These are phyloP conservation scores for Hamigera avellanea DNA, from an alignment of 495 filamentous ascomycete genomes.

Conservation along the genomic window DNA sequence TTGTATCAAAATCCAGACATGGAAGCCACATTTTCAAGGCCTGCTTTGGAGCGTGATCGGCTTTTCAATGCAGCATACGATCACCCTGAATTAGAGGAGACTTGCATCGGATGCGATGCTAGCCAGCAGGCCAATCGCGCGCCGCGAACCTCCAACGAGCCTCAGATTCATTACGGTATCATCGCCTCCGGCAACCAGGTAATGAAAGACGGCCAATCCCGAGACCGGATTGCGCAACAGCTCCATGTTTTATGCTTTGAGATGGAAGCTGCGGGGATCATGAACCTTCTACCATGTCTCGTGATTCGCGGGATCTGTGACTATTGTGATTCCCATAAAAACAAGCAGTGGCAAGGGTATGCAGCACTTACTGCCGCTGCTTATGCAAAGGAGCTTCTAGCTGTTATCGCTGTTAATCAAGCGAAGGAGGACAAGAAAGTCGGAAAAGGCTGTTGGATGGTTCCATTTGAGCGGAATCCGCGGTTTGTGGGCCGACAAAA, in stretches of 20 bases:
- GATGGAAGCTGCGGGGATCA: constrained; percentile 21
- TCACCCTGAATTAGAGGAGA: constrained; percentile 7
- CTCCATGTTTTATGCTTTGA: constrained; percentile 17
- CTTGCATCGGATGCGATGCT: constrained; percentile 12
- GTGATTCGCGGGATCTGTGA: constrained; percentile 23
- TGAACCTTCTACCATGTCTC: constrained; percentile 14
- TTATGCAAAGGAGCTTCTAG: constrained; percentile 6
- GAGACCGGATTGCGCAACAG: constrained; percentile 14
- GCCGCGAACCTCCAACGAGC: constrained; percentile 2
- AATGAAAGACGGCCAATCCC: constrained; percentile 4
- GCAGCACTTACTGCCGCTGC: constrained; percentile 18
- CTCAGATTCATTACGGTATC: constrained; percentile 21
- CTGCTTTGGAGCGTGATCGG: constrained; percentile 9
- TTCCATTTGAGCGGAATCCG: constrained; percentile 13
- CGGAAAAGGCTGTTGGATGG: constrained; percentile 1
- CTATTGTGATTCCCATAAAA: constrained; percentile 24
- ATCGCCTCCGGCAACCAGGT: constrained; percentile 20
- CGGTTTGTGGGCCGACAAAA: constrained; percentile 10
- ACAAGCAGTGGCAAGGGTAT: constrained; percentile 21
- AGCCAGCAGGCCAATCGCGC: constrained; percentile 4
- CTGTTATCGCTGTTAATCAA: not conserved
- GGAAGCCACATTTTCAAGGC: constrained; percentile 10
- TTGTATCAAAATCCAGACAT: constrained; percentile 8
- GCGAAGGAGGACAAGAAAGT: not conserved
- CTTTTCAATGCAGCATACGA: constrained; percentile 18